phyloP scores from a whole-genome alignment of 768 basidiomycete species.

The Thelephora ganbajun region DNA sequence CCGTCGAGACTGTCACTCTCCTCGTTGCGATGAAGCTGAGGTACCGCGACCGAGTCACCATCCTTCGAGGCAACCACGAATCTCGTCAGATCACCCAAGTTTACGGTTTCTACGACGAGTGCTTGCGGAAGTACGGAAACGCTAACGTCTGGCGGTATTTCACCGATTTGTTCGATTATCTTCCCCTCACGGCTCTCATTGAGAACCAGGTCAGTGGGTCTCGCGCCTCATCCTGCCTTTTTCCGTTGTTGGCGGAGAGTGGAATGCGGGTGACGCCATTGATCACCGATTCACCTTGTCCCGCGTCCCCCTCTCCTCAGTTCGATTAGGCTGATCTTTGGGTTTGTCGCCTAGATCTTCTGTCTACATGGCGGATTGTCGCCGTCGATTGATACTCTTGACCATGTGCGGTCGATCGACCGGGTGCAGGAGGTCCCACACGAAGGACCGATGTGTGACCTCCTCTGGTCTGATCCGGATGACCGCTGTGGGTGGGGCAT shows the following conservation, averaged over 20 bases:
- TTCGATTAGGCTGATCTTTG: constrained; percentile 1
- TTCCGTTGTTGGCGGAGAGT: neutral
- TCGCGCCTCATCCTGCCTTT: constrained; percentile 1
- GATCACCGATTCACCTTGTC: neutral
- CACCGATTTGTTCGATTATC: constrained; percentile 96
- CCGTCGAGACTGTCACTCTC: constrained; percentile 95
- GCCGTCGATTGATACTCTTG: constrained; percentile 97
- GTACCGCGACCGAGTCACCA: constrained; percentile 96
- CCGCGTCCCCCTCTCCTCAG: neutral
- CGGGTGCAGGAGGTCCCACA: constrained; percentile 99
- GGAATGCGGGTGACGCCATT: too few relatives aligned
- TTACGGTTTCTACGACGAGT: constrained; percentile 99
- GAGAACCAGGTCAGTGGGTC: constrained; percentile 84
- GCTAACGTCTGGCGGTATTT: constrained; percentile 99
- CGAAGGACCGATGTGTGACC: constrained; percentile 99
- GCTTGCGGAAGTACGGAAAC: constrained; percentile 97
- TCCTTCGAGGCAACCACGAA: constrained; percentile 97
- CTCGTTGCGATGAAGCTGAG: constrained; percentile 95
- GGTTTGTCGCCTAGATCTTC: constrained; percentile 60
- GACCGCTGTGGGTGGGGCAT: constrained; percentile 99
- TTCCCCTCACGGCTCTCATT: constrained; percentile 93
- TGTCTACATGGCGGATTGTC: constrained; percentile 96
- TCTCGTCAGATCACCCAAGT: constrained; percentile 99
- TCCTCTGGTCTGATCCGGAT: constrained; percentile 98
- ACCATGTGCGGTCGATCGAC: constrained; percentile 98